phyloP scores from a whole-genome alignment of 345 rosid species.

The Hibiscus tridactylites region DNA sequence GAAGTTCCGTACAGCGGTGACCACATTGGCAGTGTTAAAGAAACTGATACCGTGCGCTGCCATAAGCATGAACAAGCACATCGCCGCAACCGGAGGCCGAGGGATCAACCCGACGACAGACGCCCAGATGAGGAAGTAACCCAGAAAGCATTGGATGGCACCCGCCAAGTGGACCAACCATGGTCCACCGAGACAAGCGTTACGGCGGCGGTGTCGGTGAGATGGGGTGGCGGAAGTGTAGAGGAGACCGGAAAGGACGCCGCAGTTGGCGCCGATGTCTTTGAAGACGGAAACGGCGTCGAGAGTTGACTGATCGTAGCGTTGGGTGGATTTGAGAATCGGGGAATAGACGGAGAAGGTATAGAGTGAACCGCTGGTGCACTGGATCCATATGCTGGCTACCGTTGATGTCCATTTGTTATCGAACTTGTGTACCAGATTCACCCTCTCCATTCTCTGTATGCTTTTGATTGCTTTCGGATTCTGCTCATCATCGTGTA shows the following conservation, averaged over 20 bases:
- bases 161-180: conserved; percentile 57
- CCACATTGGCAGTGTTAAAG: conserved; percentile 43
- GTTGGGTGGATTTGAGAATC: conserved; percentile 49
- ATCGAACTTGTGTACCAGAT: conserved; percentile 11
- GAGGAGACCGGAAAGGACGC: conserved; percentile 53
- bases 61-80: conserved; percentile 40
- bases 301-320: conserved; percentile 66
- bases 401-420: conserved; percentile 52
- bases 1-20: conserved; percentile 36
- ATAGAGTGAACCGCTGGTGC: conserved; percentile 53
- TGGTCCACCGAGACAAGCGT: conserved; percentile 31
- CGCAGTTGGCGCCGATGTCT: conserved; percentile 60
- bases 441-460: neutral
- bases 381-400: conserved; percentile 76
- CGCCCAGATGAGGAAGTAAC: conserved; percentile 65
- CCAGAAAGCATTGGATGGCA: conserved; percentile 43
- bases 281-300: conserved; percentile 66
- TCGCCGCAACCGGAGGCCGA: conserved; percentile 33
- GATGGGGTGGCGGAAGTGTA: conserved; percentile 29
- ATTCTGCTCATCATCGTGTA: neutral
- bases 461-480: neutral
- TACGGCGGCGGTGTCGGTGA: conserved; percentile 1
- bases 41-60: conserved; percentile 35
- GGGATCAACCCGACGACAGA: conserved; percentile 43
- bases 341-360: conserved; percentile 68